phyloP scores from a whole-genome alignment of 176 grass and related monocot genomes.

The Phoenix roebelenii region DNA sequence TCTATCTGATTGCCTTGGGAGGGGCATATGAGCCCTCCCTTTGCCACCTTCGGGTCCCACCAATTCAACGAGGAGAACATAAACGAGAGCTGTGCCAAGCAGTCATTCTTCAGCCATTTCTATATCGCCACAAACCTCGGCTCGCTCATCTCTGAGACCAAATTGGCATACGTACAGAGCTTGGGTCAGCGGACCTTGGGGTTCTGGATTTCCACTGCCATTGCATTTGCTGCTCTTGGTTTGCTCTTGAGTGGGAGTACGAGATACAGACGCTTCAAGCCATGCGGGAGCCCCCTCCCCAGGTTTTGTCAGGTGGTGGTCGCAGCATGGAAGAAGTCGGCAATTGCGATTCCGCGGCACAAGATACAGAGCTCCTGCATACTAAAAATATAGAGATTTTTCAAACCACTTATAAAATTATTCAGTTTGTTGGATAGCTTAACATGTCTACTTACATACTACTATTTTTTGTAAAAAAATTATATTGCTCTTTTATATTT shows the following conservation, averaged over 20 bases:
- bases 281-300: slow-evolving; percentile 47
- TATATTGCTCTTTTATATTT: no score
- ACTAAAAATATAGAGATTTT: no score
- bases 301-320: slow-evolving; percentile 38
- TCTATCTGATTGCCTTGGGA: slow-evolving; percentile 51
- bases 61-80: slow-evolving; percentile 57
- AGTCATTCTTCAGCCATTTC: slow-evolving; percentile 79
- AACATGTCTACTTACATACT: no score
- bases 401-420: no score
- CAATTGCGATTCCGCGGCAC: slow-evolving; percentile 17
- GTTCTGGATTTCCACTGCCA: slow-evolving; percentile 41
- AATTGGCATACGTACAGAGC: slow-evolving; percentile 68
- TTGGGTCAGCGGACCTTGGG: slow-evolving; percentile 40
- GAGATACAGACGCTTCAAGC: slow-evolving; percentile 40
- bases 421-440: no score
- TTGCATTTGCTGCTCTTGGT: slow-evolving; percentile 35
- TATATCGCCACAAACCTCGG: slow-evolving; percentile 66
- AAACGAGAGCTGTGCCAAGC: slow-evolving; percentile 50
- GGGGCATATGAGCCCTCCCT: slow-evolving; percentile 52
- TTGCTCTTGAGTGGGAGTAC: slow-evolving; percentile 40
- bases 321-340: slow-evolving; percentile 38
- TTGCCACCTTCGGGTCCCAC: slow-evolving; percentile 65
- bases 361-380: neutral
- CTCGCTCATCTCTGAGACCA: slow-evolving; percentile 60
- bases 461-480: no score